Conservation (phyloP, 2,329 filamentous ascomycete genomes). For the Laburnicola sp. region DNA sequence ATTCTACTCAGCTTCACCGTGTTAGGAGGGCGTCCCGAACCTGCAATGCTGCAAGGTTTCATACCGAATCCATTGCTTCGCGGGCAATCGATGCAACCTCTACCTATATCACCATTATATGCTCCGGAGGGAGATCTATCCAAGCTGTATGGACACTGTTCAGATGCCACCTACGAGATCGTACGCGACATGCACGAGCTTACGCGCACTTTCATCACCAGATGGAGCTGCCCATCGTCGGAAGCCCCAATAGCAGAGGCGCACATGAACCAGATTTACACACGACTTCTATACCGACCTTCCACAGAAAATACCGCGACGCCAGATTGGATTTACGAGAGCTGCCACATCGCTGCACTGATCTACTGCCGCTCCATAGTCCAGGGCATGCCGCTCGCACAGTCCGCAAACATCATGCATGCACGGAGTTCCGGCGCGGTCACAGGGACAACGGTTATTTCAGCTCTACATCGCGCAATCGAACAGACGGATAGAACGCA, state of each 20-base stretch:
- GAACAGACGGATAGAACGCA: conserved; percentile 24
- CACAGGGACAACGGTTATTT: conserved; percentile 19
- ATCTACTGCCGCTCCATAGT: conserved; percentile 40
- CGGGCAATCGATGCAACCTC: conserved; percentile 1
- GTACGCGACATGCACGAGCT: conserved; percentile 32
- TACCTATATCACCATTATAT: conserved; percentile 30
- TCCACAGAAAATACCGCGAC: conserved; percentile 16
- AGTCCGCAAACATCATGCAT: conserved; percentile 26
- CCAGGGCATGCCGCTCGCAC: conserved; percentile 26
- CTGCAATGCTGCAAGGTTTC: conserved; percentile 21
- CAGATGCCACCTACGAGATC: conserved; percentile 26
- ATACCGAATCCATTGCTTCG: conserved; percentile 14
- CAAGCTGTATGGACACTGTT: conserved; percentile 22
- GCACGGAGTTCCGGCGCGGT: conserved; percentile 14
- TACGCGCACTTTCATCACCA: conserved; percentile 24
- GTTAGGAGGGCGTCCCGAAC: conserved; percentile 27
- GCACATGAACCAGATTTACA: conserved; percentile 31
- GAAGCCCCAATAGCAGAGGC: conserved; percentile 23
- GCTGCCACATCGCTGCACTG: conserved; percentile 34
- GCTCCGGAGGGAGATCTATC: conserved; percentile 22
- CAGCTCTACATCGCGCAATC: conserved; percentile 30
- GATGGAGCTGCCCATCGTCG: conserved; percentile 22
- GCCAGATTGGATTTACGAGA: conserved; percentile 39
- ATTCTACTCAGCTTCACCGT: conserved; percentile 30
- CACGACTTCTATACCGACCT: conserved; percentile 20